Conservation (phyloP, 2,329 filamentous ascomycete genomes). For the Zasmidium angulare region DNA sequence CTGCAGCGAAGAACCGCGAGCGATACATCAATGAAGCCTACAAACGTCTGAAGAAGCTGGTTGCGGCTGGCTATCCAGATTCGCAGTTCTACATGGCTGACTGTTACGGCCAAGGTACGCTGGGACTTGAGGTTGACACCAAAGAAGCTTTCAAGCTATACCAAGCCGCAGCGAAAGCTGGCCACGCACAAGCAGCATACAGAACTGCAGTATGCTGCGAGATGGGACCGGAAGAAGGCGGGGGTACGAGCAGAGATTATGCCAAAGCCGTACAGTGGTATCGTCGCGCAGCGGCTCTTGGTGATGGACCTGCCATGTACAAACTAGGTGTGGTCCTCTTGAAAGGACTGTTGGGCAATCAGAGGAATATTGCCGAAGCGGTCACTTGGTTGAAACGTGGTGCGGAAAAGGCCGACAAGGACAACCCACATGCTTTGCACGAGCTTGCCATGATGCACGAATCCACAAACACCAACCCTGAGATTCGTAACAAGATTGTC, state of each 20-base stretch:
- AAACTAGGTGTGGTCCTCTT: slow-evolving; percentile 96
- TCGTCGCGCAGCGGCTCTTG: slow-evolving; percentile 83
- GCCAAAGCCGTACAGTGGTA: slow-evolving; percentile 98
- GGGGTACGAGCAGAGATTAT: slow-evolving; percentile 86
- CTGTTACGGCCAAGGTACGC: slow-evolving; percentile 75
- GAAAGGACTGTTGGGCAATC: slow-evolving; percentile 89
- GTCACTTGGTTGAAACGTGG: slow-evolving; percentile 91
- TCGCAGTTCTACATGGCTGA: slow-evolving; percentile 95
- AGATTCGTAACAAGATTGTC: slow-evolving; percentile 67
- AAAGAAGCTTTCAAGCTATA: slow-evolving; percentile 94
- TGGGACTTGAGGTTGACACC: slow-evolving; percentile 77
- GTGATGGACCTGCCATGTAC: slow-evolving; percentile 94
- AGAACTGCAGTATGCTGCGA: slow-evolving; percentile 96
- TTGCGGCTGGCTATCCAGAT: slow-evolving; percentile 69
- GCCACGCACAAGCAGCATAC: slow-evolving; percentile 84
- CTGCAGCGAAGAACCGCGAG: slow-evolving; percentile 67
- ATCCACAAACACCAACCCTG: slow-evolving; percentile 56
- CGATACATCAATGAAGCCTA: slow-evolving; percentile 82
- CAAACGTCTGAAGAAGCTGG: slow-evolving; percentile 88
- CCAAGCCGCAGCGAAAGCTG: slow-evolving; percentile 86
- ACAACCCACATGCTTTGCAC: slow-evolving; percentile 94
- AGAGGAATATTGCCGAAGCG: slow-evolving; percentile 77
- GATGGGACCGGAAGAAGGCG: slow-evolving; percentile 89
- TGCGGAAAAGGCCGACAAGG: slow-evolving; percentile 79
- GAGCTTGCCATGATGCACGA: slow-evolving; percentile 71